Conservation (phyloP, 1,139 yeast genomes). For the Taphrina wiesneri region DNA sequence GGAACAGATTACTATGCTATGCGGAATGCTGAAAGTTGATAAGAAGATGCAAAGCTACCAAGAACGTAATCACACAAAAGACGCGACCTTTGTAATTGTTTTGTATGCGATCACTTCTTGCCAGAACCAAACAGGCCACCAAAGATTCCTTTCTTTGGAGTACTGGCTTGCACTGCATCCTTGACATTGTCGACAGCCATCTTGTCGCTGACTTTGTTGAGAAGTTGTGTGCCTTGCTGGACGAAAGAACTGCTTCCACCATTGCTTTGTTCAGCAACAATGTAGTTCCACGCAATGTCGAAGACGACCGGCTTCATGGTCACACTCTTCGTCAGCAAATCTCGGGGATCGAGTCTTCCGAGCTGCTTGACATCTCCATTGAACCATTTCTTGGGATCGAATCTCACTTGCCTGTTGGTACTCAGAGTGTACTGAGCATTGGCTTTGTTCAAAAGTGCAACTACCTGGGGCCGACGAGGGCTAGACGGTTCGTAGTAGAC, state of each 20-base stretch:
- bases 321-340: background rate
- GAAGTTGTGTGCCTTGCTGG: background rate
- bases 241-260: background rate
- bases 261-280: slow-evolving; percentile 7
- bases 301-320: slow-evolving; percentile 26
- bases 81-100: too few species aligned
- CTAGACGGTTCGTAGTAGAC: background rate
- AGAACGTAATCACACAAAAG: too few species aligned
- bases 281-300: slow-evolving; percentile 31
- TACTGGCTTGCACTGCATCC: background rate
- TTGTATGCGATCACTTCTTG: too few species aligned
- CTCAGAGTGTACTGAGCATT: slow-evolving; percentile 17
- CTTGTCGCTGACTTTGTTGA: background rate
- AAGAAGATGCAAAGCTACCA: background rate
- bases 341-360: background rate
- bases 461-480: background rate
- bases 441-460: slow-evolving; percentile 1
- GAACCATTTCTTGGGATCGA: slow-evolving; percentile 14
- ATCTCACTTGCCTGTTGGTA: background rate
- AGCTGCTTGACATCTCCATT: slow-evolving; percentile 22
- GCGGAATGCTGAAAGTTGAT: background rate
- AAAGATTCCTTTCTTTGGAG: slow-evolving; percentile 4
- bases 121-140: slow-evolving; percentile 22
- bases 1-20: background rate
- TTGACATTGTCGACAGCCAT: background rate